These are phyloP conservation scores for Kazachstania martiniae DNA, from an alignment of 805 yeast species.

Conservation along the genomic window DNA sequence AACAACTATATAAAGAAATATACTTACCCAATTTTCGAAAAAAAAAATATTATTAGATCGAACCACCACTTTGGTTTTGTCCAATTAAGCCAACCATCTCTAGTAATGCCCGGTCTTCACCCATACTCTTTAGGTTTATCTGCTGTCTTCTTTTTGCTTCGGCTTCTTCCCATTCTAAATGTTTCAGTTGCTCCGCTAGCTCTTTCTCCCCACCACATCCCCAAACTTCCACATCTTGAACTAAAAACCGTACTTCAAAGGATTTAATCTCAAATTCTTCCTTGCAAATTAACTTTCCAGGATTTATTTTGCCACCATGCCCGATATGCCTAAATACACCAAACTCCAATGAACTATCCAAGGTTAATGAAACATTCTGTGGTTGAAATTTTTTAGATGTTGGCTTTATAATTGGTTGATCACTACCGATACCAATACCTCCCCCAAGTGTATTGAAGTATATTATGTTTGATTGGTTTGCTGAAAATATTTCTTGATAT, in stretches of 20 bases:
- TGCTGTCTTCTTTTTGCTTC: conserved; percentile 73
- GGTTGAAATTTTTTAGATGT: conserved; percentile 40
- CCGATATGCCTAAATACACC: conserved; percentile 68
- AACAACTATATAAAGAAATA: no score
- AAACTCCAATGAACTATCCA: conserved; percentile 71
- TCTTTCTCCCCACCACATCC: conserved; percentile 80
- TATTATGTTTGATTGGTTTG: conserved; percentile 31
- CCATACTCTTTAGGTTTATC: conserved; percentile 52
- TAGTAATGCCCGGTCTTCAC: conserved; percentile 75
- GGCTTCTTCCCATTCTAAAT: conserved; percentile 86
- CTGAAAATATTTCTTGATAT: conserved; percentile 42
- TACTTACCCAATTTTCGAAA: no score
- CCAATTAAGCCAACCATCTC: conserved; percentile 72
- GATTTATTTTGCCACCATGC: conserved; percentile 38
- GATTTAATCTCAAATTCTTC: conserved; percentile 13
- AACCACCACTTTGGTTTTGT: conserved; percentile 39
- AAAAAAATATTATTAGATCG: conserved; percentile 22
- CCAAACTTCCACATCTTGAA: conserved; percentile 80
- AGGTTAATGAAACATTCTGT: conserved; percentile 69
- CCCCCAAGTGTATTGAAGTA: conserved; percentile 68
- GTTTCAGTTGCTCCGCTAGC: conserved; percentile 59
- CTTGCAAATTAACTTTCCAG: conserved; percentile 21
- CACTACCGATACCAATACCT: conserved; percentile 75
- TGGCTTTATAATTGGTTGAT: conserved; percentile 48
- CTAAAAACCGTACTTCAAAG: conserved; percentile 60